phyloP scores from a whole-genome alignment of 768 basidiomycete species.

The Amanita pallidorosea region DNA sequence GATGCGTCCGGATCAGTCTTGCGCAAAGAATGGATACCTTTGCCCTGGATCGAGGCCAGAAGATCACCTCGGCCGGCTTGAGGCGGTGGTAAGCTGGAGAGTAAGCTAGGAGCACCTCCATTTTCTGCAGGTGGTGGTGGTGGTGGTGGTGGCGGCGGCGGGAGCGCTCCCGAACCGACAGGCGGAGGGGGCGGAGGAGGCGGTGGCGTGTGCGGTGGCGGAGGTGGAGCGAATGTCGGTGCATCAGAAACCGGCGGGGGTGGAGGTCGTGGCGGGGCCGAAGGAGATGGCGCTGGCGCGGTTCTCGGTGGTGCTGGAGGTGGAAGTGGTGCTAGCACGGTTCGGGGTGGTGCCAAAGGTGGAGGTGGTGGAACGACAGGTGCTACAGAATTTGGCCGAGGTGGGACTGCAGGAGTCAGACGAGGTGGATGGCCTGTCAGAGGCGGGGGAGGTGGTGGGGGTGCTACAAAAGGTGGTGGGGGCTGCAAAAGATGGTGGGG shows the following conservation, averaged over 20 bases:
- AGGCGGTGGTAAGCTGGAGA: conserved; percentile 32
- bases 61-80: conserved; percentile 56
- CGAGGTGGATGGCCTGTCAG: conserved; percentile 22
- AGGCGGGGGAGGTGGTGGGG: conserved; percentile 26
- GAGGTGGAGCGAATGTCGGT: conserved; percentile 11
- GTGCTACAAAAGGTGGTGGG: background rate
- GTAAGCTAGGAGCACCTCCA: conserved; percentile 16
- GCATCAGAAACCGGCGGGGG: conserved; percentile 17
- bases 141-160: conserved; percentile 13
- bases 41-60: conserved; percentile 74
- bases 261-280: conserved; percentile 24
- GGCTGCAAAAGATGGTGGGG: conserved; percentile 17
- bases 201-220: conserved; percentile 17
- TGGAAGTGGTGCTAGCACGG: conserved; percentile 11
- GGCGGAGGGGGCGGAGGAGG: conserved; percentile 12
- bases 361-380: conserved; percentile 14
- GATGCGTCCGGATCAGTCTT: conserved; percentile 37
- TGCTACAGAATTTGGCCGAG: conserved; percentile 29
- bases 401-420: conserved; percentile 14
- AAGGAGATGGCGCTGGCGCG: conserved; percentile 12
- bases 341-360: conserved; percentile 28
- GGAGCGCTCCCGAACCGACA: conserved; percentile 14
- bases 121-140: conserved; percentile 16
- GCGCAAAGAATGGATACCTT: conserved; percentile 58
- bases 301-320: conserved; percentile 26